Conservation (phyloP, 768 basidiomycete genomes). For the Gloeopeniophorella convolvens region DNA sequence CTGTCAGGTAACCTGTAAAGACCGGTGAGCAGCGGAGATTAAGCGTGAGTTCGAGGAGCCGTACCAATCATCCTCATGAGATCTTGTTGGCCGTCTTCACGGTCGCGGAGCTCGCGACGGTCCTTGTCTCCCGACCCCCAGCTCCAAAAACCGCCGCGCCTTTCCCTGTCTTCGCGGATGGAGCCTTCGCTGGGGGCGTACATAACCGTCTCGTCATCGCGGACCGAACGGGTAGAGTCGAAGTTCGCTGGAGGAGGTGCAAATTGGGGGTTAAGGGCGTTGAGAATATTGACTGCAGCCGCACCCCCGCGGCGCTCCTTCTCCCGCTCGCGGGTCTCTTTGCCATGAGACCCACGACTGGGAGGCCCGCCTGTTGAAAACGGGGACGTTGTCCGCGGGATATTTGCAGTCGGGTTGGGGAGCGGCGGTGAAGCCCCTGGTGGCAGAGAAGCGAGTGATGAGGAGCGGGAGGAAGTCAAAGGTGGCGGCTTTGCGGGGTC, state of each 20-base stretch:
- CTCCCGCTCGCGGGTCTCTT: conserved; percentile 25
- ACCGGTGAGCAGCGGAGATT: background rate
- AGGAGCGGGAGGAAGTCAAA: conserved; percentile 38
- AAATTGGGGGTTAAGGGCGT: conserved; percentile 52
- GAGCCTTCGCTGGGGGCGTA: conserved; percentile 21
- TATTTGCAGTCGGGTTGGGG: conserved; percentile 22
- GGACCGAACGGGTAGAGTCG: conserved; percentile 23
- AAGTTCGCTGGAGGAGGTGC: conserved; percentile 19
- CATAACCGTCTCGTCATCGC: conserved; percentile 28
- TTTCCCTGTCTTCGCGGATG: conserved; percentile 34
- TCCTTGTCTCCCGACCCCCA: conserved; percentile 33
- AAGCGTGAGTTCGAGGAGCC: conserved; percentile 4
- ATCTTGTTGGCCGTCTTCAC: conserved; percentile 39
- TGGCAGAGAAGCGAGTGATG: conserved; percentile 44
- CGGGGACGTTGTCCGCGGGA: conserved; percentile 13
- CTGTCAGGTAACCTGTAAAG: conserved; percentile 58
- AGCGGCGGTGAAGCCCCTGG: conserved; percentile 38
- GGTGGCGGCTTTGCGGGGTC: conserved; percentile 20
- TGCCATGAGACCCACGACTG: conserved; percentile 18
- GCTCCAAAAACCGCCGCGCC: conserved; percentile 52
- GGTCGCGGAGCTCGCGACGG: conserved; percentile 32
- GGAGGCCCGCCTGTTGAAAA: conserved; percentile 2
- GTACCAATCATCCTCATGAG: conserved; percentile 69
- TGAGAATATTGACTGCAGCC: conserved; percentile 49
- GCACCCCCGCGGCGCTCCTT: conserved; percentile 22